Evolutionary conservation across 2,329 filamentous ascomycete species (phyloP).

Genomic region (Colletotrichum tamarilloi): DNA sequence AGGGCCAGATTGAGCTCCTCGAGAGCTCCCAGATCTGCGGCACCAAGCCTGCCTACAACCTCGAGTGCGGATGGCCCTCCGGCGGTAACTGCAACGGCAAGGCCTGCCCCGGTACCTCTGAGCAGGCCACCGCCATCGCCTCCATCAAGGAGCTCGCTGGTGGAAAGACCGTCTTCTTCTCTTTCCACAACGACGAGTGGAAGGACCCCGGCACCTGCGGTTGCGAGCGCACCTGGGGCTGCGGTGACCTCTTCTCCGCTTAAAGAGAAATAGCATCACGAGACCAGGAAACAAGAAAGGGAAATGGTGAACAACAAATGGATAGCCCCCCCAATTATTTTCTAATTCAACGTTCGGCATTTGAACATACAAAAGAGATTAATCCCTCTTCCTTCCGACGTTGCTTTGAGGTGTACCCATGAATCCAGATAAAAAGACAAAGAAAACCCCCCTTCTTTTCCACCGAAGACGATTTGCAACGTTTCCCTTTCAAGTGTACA

Average conservation of each 20-base stretch:
- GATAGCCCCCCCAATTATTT: background rate
- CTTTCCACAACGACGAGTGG: slow-evolving; percentile 83
- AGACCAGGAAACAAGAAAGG: background rate
- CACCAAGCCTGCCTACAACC: slow-evolving; percentile 79
- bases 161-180: slow-evolving; percentile 82
- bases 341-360: slow-evolving; percentile 6
- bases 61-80: slow-evolving; percentile 93
- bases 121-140: slow-evolving; percentile 80
- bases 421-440: background rate
- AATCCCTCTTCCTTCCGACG: background rate
- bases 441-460: background rate
- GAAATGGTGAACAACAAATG: background rate
- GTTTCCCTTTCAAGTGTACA: slow-evolving; percentile 6
- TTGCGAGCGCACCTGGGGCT: slow-evolving; percentile 87
- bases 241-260: slow-evolving; percentile 58
- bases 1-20: slow-evolving; percentile 77
- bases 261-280: slow-evolving; percentile 8
- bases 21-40: slow-evolving; percentile 70
- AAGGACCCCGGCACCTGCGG: slow-evolving; percentile 76
- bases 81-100: slow-evolving; percentile 75
- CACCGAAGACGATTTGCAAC: background rate
- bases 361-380: background rate
- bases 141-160: slow-evolving; percentile 76
- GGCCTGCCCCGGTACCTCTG: slow-evolving; percentile 72
- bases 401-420: slow-evolving; percentile 6